Conservation (phyloP, 1,139 yeast species). For the Oligophagozyma castellii region DNA sequence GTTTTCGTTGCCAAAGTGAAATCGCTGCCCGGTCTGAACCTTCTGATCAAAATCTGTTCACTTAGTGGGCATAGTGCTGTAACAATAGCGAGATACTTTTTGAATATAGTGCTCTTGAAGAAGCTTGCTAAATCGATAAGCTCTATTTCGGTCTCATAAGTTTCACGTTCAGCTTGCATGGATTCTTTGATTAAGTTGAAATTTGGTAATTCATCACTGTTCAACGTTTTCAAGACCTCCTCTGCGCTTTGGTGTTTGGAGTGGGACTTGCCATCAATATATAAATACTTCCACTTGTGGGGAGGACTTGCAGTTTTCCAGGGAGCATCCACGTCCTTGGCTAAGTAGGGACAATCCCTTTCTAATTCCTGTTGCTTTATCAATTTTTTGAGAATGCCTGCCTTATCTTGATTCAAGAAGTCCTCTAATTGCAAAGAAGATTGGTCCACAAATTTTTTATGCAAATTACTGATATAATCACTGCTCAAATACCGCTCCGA, state of each 20-base stretch:
- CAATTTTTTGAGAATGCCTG: slow-evolving; percentile 32
- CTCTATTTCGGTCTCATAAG: slow-evolving; percentile 20
- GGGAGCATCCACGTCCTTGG: slow-evolving; percentile 47
- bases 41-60: slow-evolving; percentile 58
- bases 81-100: slow-evolving; percentile 52
- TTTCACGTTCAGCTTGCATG: slow-evolving; percentile 16
- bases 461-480: slow-evolving; percentile 32
- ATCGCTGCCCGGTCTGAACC: slow-evolving; percentile 93
- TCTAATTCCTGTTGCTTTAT: slow-evolving; percentile 42
- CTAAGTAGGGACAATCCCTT: slow-evolving; percentile 46
- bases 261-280: slow-evolving; percentile 52
- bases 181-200: slow-evolving; percentile 28
- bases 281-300: slow-evolving; percentile 79
- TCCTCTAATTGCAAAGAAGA: slow-evolving; percentile 57
- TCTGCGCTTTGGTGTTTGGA: slow-evolving; percentile 19
- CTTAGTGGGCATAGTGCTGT: slow-evolving; percentile 54
- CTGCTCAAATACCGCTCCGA: slow-evolving; percentile 40
- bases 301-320: slow-evolving; percentile 94
- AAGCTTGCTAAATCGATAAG: slow-evolving; percentile 45
- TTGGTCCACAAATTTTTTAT: slow-evolving; percentile 43
- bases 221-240: slow-evolving; percentile 24
- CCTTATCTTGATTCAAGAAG: slow-evolving; percentile 46
- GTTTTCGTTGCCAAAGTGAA: slow-evolving; percentile 81
- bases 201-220: slow-evolving; percentile 39
- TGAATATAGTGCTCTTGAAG: slow-evolving; percentile 47